Evolutionary conservation across 106 monocot genomes (phyloP).

Genomic region (Dioscorea zingiberensis): DNA sequence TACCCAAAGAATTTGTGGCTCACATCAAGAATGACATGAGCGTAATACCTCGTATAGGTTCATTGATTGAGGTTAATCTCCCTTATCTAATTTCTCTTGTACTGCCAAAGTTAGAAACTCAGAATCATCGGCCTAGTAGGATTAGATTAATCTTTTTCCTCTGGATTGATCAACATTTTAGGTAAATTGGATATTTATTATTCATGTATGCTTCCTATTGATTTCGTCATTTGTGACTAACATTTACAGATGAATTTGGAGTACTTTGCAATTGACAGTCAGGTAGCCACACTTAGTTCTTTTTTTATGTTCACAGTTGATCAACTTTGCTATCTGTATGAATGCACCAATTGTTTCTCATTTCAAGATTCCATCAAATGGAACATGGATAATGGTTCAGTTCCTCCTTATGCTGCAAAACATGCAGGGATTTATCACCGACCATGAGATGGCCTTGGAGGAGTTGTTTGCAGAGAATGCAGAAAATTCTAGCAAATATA

Average conservation of each 20-base stretch:
- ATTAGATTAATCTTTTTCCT: too few species aligned
- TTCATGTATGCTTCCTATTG: not conserved
- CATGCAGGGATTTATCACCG: conserved; percentile 61
- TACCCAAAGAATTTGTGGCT: conserved; percentile 55
- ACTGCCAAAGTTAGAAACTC: too few species aligned
- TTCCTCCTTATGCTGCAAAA: too few species aligned
- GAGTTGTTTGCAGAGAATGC: conserved; percentile 52
- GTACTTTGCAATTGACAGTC: conserved; percentile 69
- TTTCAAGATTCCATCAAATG: too few species aligned
- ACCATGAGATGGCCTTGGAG: conserved; percentile 68
- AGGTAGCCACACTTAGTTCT: conserved; percentile 29
- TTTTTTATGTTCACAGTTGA: too few species aligned
- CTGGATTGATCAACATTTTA: not conserved
- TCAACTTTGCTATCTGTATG: too few species aligned
- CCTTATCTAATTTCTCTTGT: conserved; percentile 1
- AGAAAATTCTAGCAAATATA: conserved; percentile 30
- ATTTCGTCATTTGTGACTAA: conserved; percentile 3
- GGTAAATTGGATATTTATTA: not conserved
- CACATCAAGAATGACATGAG: conserved; percentile 75
- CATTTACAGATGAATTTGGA: conserved; percentile 83
- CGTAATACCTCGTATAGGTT: conserved; percentile 74
- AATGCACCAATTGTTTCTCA: too few species aligned
- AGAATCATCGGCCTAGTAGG: too few species aligned
- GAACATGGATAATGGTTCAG: too few species aligned
- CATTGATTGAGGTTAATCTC: conserved; percentile 55